Evolutionary conservation across 2,329 filamentous ascomycete species (phyloP).

Genomic region (Colletotrichum lini): DNA sequence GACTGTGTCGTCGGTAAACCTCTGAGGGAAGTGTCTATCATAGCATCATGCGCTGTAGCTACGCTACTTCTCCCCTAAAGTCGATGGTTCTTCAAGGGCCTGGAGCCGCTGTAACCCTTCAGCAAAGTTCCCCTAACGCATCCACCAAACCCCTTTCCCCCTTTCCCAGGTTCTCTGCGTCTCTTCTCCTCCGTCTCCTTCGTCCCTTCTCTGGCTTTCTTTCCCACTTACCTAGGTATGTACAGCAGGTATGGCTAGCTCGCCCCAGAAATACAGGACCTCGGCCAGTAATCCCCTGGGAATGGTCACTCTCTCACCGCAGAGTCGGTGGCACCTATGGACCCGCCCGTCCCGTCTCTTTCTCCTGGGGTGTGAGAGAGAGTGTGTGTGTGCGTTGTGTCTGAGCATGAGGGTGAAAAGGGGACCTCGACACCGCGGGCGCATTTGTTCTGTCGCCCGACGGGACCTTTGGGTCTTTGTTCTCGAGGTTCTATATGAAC

Average conservation of each 20-base stretch:
- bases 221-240: neutral
- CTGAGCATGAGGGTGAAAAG: conserved; percentile 27
- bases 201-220: neutral
- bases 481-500: neutral
- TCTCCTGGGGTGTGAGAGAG: conserved; percentile 4
- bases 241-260: conserved; percentile 33
- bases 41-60: neutral
- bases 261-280: conserved; percentile 34
- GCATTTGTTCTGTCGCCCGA: conserved; percentile 32
- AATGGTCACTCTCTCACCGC: conserved; percentile 25
- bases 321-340: conserved; percentile 37
- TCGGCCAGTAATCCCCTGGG: conserved; percentile 28
- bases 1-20: conserved; percentile 16
- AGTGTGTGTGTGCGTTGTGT: neutral
- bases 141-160: neutral
- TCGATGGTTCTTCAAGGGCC: neutral
- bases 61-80: neutral
- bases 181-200: too few species aligned
- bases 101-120: neutral
- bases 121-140: neutral
- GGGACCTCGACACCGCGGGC: conserved; percentile 36
- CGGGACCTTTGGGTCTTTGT: neutral
- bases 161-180: conserved; percentile 14
- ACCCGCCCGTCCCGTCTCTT: conserved; percentile 37
- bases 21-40: neutral